Conservation (phyloP, 768 basidiomycete species). For the Tylopilus vinaceipallidus region DNA sequence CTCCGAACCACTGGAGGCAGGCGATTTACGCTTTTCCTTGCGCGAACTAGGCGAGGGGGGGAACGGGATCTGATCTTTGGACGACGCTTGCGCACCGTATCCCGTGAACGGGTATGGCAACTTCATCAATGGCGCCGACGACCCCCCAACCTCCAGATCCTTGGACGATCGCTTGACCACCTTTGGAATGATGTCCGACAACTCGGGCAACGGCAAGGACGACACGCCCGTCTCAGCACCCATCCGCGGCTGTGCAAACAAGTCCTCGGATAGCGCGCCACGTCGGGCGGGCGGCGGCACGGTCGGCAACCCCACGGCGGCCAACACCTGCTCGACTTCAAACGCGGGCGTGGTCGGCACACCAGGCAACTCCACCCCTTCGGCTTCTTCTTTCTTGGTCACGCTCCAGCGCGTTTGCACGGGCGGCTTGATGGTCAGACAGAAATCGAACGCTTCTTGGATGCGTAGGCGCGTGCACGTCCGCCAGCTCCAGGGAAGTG, state of each 20-base stretch:
- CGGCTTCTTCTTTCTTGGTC: constrained; percentile 33
- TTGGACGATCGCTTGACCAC: constrained; percentile 45
- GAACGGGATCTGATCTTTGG: constrained; percentile 69
- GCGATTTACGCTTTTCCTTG: constrained; percentile 36
- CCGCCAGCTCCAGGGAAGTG: constrained; percentile 79
- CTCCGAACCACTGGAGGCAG: constrained; percentile 26
- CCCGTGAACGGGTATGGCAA: constrained; percentile 73
- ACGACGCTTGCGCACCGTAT: constrained; percentile 58
- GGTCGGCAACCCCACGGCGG: constrained; percentile 49
- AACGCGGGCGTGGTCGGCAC: constrained; percentile 33
- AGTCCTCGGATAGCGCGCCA: constrained; percentile 57
- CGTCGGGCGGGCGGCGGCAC: constrained; percentile 54
- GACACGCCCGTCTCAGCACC: constrained; percentile 25
- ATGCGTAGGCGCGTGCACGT: constrained; percentile 67
- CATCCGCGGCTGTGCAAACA: constrained; percentile 55
- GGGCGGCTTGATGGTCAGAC: constrained; percentile 46
- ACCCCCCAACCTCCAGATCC: constrained; percentile 42
- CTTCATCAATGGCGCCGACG: constrained; percentile 44
- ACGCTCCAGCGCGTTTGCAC: constrained; percentile 38
- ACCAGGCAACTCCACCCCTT: constrained; percentile 22
- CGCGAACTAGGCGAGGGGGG: constrained; percentile 58
- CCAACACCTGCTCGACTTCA: constrained; percentile 60
- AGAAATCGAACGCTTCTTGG: constrained; percentile 81
- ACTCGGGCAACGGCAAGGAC: constrained; percentile 27
- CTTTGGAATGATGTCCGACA: constrained; percentile 43